These are phyloP conservation scores for Eimeria necatrix DNA, from an alignment of 169 alveolate genomes.

Conservation along the genomic window DNA sequence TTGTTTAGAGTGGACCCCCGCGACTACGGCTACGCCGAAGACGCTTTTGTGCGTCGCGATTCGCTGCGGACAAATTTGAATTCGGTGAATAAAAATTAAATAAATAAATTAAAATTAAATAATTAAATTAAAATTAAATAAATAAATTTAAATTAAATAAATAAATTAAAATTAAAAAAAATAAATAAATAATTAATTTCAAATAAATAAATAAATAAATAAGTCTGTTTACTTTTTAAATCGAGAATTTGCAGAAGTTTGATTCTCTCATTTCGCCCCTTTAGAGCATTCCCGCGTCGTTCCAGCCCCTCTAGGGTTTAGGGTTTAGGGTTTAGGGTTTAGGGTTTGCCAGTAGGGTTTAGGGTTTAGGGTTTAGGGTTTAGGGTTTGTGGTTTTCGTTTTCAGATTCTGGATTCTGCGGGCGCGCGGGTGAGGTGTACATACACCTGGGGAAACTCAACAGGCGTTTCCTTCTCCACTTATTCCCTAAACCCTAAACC, in stretches of 20 bases:
- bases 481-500: conserved; percentile 21
- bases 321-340: conserved; percentile 33
- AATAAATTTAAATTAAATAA: no score
- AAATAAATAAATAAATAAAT: no score
- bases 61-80: not conserved
- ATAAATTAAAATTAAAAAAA: no score
- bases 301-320: not conserved
- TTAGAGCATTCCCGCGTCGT: not conserved
- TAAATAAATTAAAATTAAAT: no score
- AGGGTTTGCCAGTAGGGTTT: not conserved
- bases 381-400: not conserved
- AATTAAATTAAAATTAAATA: no score
- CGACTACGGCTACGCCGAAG: not conserved
- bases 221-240: no score
- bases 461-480: not conserved
- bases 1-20: not conserved
- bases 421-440: no score
- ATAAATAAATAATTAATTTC: no score
- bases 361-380: conserved; percentile 33
- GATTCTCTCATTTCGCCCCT: not conserved
- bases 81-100: no score
- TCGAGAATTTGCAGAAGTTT: no score
- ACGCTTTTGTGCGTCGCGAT: not conserved
- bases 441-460: not conserved
- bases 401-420: no score